Evolutionary conservation across 177 flowering plant genomes (phyloP), one percentile per base, ranked within the genome.

Genomic region (Telopea speciosissima): DNA sequence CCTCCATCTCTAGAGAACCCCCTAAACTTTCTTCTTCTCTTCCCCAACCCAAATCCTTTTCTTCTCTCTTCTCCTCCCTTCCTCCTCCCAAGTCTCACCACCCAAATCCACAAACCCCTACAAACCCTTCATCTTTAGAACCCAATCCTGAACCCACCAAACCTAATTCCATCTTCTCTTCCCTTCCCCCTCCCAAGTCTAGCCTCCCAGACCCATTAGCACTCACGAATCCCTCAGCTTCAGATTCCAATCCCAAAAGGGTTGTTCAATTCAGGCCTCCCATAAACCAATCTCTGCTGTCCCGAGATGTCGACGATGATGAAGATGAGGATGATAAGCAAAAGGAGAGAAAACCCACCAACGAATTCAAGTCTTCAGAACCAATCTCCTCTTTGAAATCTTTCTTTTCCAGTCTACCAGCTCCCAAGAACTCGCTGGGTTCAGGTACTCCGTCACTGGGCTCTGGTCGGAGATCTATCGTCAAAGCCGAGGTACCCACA

Each of bases 211-310:
- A 58, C 24, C 23, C 22, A 19, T n/a, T n/a, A 58, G 22, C 9
- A 5, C 61, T 7, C 61, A 7, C 1, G 8, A 58, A 8, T 62
- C 4, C 26, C 44, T 63, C 66, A 6, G 26, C 66, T 31, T 28
- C 66, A 28, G 42, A 17, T 28, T 14, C 22, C 44, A 31, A 63
- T 19, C 22, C 42, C 60, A 90, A 84, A 76, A 83, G 75, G 79
- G 84, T 94, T 10, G 87, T 94, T 61, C 91, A 84, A 74, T 81
- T 92, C 72, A 83, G 67, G 75, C 93, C 88, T 23, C 97, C 93
- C 3, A 13, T 85, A 12, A 73, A 66, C 72, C 80, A 80, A 4
- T 10, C 62, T 28, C 9, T 77, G 10, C 0, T 59, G 0, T 21
- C 73, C 0, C 22, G 8, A 22, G 42, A 70, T 19, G 11, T 24